Conservation (phyloP, 2,329 filamentous ascomycete genomes). For the Hypoxylon sp. region DNA sequence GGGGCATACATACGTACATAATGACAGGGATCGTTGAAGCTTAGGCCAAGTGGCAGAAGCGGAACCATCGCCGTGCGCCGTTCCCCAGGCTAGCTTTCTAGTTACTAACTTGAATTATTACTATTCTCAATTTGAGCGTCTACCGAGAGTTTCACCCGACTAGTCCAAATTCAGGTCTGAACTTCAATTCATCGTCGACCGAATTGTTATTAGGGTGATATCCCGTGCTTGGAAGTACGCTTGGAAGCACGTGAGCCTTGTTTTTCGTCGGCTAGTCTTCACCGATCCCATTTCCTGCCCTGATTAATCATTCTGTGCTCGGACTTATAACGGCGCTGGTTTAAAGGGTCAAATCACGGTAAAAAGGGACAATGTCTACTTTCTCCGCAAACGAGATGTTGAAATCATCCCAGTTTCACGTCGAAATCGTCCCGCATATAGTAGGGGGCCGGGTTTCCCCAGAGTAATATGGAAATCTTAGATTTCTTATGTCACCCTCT, state of each 20-base stretch:
- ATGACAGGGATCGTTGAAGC: constrained; percentile 3
- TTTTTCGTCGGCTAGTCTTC: constrained; percentile 36
- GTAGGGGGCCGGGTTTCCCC: constrained; percentile 37
- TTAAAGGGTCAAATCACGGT: constrained; percentile 33
- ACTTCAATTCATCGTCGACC: constrained; percentile 26
- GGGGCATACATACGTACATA: constrained; percentile 12
- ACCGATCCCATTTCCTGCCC: constrained; percentile 16
- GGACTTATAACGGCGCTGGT: constrained; percentile 35
- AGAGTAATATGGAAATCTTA: constrained; percentile 30
- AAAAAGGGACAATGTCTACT: constrained; percentile 20
- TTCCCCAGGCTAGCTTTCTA: not conserved
- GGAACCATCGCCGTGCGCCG: constrained; percentile 3
- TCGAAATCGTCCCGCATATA: constrained; percentile 18
- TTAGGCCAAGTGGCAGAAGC: constrained; percentile 18
- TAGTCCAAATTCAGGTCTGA: constrained; percentile 30
- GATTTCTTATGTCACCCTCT: constrained; percentile 35
- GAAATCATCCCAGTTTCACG: constrained; percentile 21
- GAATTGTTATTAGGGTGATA: constrained; percentile 34
- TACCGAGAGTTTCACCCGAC: constrained; percentile 29
- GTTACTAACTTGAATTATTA: constrained; percentile 34
- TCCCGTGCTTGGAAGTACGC: constrained; percentile 32
- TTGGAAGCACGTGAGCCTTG: constrained; percentile 40
- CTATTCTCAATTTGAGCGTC: constrained; percentile 29
- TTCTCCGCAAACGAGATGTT: constrained; percentile 14
- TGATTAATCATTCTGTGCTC: constrained; percentile 11